Base-by-base conservation (phyloP, 768 basidiomycete species). In the Tylopilus intermedius region DNA sequence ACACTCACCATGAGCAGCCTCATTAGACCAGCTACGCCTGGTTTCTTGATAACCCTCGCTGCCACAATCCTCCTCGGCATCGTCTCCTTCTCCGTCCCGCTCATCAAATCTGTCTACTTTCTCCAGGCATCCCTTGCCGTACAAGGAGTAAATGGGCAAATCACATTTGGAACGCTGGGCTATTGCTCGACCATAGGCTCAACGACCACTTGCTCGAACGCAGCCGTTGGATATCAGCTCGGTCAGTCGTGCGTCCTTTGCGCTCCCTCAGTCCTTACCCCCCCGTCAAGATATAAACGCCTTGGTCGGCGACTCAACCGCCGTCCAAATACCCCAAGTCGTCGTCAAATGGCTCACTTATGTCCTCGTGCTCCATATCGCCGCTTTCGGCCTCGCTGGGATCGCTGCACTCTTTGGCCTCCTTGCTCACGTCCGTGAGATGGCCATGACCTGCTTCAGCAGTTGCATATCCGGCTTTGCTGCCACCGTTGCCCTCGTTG, bases 261-360 rank as follows among this genome's bases (percentile, higher is more conserved):
- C 38, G 39, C 29, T 29, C 0, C 43, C 18, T 0, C 33, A 26
- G 44, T 43, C 51, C 53, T 68, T 45, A 53, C 46, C 49, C 48
- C 47, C 40, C 44, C 27, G 7, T 46, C 44, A 57, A 94, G 93
- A 97, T 61, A 81, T 94, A 59, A 91, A 94, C 62, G 65, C 74
- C 35, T 77, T 97, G 2, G 81, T 96, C 30, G 90, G 86, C 6
- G 78, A 90, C 67, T 70, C 76, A 4, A 72, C 80, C 2, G 61
- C 74, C 26, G 71, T 94, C 33, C 68, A 90, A 59, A 90, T 97
- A 47, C 92, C 94, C 2, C 74, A 82, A 51, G 81, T 91, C 6
- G 79, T 84, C 46, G 88, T 94, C 55, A 95, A 96, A 74, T 97
- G 94, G 91, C 74, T 97, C 65, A 98, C 96, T 9, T 95, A 95